phyloP scores from a whole-genome alignment of 2,329 filamentous ascomycete genomes.

The Clonostachys rosea region DNA sequence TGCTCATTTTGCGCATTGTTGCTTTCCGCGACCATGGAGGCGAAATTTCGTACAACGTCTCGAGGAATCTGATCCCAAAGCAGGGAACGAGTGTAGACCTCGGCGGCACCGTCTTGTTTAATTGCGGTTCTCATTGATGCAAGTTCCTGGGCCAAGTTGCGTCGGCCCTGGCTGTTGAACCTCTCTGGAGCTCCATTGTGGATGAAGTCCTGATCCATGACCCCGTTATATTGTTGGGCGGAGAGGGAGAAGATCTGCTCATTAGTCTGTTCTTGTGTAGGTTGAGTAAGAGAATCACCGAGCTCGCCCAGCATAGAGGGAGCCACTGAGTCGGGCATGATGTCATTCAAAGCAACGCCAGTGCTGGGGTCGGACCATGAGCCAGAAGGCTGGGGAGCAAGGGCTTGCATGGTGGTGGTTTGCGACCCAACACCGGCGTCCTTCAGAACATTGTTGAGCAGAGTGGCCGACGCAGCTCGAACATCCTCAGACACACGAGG shows the following conservation, averaged over 20 bases:
- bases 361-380: conserved; percentile 34
- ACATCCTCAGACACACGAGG: conserved; percentile 78
- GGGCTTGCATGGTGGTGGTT: conserved; percentile 34
- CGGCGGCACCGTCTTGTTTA: conserved; percentile 63
- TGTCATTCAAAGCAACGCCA: conserved; percentile 37
- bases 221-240: conserved; percentile 80
- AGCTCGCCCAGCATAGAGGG: conserved; percentile 62
- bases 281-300: conserved; percentile 64
- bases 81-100: conserved; percentile 88
- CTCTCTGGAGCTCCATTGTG: conserved; percentile 43
- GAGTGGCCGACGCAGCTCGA: conserved; percentile 69
- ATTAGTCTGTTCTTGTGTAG: conserved; percentile 79
- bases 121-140: conserved; percentile 68
- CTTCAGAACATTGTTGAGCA: conserved; percentile 78
- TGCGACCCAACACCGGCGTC: conserved; percentile 60
- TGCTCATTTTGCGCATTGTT: conserved; percentile 41
- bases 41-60: conserved; percentile 90
- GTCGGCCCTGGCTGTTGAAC: conserved; percentile 58
- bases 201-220: conserved; percentile 63
- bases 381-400: conserved; percentile 49
- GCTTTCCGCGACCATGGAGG: conserved; percentile 80
- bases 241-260: conserved; percentile 87
- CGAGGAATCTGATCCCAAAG: conserved; percentile 92
- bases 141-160: conserved; percentile 76
- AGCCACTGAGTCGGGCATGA: conserved; percentile 20